Base-by-base conservation (phyloP, 192 early-diverging fungal genomes). In the Dimargaris cristalligena region DNA sequence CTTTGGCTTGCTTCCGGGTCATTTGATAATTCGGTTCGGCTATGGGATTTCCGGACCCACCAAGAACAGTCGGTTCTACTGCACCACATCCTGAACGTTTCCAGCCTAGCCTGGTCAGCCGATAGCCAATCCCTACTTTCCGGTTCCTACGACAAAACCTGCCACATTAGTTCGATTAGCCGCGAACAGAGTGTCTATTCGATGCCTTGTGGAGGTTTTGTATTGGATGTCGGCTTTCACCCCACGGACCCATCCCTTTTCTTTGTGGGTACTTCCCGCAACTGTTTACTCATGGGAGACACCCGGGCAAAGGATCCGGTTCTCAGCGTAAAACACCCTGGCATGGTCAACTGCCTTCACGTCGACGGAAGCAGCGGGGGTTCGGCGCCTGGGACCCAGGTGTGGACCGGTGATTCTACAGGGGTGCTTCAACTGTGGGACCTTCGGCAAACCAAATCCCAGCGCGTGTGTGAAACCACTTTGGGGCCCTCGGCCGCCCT, bases 21-120 rank as follows among this genome's bases (percentile, higher is more conserved):
- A 10, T 92, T 92, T 75, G 89, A 92, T 67, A 87, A 87, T 63
- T 84, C 87, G 20, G 78, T 92, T 9, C 70, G 85, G 55, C 76
- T 92, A 35, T 92, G 87, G 86, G 87, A 90, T 65, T 68, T 78
- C 1, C 63, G 71, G 20, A 65, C 6, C 71, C 69, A 1, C 77
- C 80, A 51, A 88, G 87, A 63, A 85, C 87, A 73, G 80, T 85
- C 60, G 46, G 44, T 33, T n/a, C 20, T 46, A 26, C 25, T 3
- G 29, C 30, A 13, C 30, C 89, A 92, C 62, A 74, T 69, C 1
- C 72, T 90, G 30, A 90, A 87, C 64, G 69, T 92, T 18, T 87
- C 86, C 0, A 86, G 89, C 62, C 60, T 92, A 31, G 78, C 75
- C 20, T 92, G 89, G 89, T 78, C 79, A 4, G 50, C 71, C 23